These are phyloP conservation scores for Claviceps arundinis DNA, from an alignment of 2,329 filamentous ascomycete genomes.

Conservation along the genomic window DNA sequence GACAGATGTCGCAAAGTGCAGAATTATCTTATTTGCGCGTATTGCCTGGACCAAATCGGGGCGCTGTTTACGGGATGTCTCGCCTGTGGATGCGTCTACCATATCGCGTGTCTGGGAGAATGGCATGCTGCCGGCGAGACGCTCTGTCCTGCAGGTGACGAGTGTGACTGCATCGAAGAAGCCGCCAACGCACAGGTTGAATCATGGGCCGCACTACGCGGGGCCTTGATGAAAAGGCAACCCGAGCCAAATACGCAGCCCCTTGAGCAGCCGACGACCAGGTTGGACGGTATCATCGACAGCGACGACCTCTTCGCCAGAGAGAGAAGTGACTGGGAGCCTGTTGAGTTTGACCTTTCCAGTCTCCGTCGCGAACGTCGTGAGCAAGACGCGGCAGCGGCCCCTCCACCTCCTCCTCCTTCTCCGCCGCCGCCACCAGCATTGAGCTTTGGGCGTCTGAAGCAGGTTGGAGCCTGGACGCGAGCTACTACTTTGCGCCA, in stretches of 20 bases:
- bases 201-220: slow-evolving; percentile 40
- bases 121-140: slow-evolving; percentile 45
- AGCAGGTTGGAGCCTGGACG: slow-evolving; percentile 34
- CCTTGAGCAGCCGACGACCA: slow-evolving; percentile 16
- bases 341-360: slow-evolving; percentile 12
- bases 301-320: slow-evolving; percentile 16
- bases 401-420: background rate
- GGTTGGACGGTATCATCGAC: slow-evolving; percentile 10
- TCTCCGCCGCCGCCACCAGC: slow-evolving; percentile 17
- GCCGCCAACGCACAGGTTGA: slow-evolving; percentile 45
- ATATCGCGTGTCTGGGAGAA: slow-evolving; percentile 44
- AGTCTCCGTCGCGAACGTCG: background rate
- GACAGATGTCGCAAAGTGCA: slow-evolving; percentile 41
- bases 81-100: slow-evolving; percentile 47
- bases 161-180: slow-evolving; percentile 47
- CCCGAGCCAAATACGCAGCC: slow-evolving; percentile 7
- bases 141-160: slow-evolving; percentile 49
- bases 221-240: slow-evolving; percentile 22
- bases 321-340: slow-evolving; percentile 15
- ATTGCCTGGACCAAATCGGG: slow-evolving; percentile 47
- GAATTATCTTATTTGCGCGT: slow-evolving; percentile 46
- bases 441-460: slow-evolving; percentile 37
- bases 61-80: slow-evolving; percentile 49
- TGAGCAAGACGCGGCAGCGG: slow-evolving; percentile 10
- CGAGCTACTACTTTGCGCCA: slow-evolving; percentile 28